Percentiles rank a stretch among this genome's conserved stretches.
phyloP scores from a whole-genome alignment of 2,329 filamentous ascomycete genomes.

The Berkeleyomyces basicola region DNA sequence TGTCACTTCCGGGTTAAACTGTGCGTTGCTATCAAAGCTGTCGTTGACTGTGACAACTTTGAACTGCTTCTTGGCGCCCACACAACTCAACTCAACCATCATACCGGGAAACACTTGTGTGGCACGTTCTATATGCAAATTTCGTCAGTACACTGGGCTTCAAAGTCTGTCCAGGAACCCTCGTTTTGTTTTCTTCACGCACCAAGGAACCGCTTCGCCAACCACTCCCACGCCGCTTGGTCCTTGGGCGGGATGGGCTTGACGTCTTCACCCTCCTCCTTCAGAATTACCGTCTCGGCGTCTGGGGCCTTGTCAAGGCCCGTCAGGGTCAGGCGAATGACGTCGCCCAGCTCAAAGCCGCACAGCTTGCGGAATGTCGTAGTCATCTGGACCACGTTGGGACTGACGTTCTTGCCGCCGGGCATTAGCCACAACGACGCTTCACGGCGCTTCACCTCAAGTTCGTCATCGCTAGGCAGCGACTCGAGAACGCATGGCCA shows the following conservation, averaged over 20 bases:
- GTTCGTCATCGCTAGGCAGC: slow-evolving; percentile 15
- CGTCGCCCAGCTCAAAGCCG: slow-evolving; percentile 54
- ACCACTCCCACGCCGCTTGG: slow-evolving; percentile 22
- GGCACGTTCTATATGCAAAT: slow-evolving; percentile 31
- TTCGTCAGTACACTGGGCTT: neutral
- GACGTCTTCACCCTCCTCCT: slow-evolving; percentile 32
- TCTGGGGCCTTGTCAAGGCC: slow-evolving; percentile 30
- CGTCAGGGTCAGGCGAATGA: slow-evolving; percentile 41
- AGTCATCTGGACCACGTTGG: slow-evolving; percentile 54
- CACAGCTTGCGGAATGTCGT: slow-evolving; percentile 57
- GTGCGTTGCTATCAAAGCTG: slow-evolving; percentile 13
- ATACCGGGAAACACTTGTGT: slow-evolving; percentile 56
- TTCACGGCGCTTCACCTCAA: slow-evolving; percentile 22
- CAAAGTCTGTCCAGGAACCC: neutral
- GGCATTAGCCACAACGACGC: slow-evolving; percentile 34
- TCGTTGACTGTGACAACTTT: slow-evolving; percentile 9
- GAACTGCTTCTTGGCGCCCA: slow-evolving; percentile 21
- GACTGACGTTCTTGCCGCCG: slow-evolving; percentile 42
- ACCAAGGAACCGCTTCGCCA: slow-evolving; percentile 22
- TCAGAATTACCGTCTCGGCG: slow-evolving; percentile 41
- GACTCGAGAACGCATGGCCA: slow-evolving; percentile 27
- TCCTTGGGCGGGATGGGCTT: slow-evolving; percentile 16
- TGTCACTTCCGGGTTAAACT: slow-evolving; percentile 25
- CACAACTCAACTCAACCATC: slow-evolving; percentile 40
- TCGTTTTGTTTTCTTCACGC: slow-evolving; percentile 7